These are phyloP conservation scores for Elongisporangium undulatum DNA, from an alignment of 352 stramenopile species.

Conservation along the genomic window DNA sequence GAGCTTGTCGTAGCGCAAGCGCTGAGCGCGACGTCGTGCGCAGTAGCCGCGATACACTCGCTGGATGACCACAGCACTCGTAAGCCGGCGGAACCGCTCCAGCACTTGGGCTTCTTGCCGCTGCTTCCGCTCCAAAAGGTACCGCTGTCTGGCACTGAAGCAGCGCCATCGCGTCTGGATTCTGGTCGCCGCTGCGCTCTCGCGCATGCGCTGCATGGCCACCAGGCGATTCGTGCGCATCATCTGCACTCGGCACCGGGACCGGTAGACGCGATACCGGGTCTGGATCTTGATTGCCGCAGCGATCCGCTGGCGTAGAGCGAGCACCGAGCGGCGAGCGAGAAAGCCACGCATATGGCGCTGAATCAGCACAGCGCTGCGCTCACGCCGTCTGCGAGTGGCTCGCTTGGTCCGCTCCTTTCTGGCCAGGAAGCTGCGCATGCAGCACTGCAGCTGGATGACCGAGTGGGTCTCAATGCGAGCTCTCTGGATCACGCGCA, in stretches of 20 bases:
- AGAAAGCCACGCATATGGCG: slow-evolving; percentile 43
- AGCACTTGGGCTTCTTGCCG: slow-evolving; percentile 28
- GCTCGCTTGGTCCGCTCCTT: slow-evolving; percentile 31
- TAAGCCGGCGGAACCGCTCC: slow-evolving; percentile 30
- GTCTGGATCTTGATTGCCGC: slow-evolving; percentile 60
- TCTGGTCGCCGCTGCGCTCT: slow-evolving; percentile 27
- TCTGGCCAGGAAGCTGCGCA: slow-evolving; percentile 45
- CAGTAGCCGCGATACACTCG: slow-evolving; percentile 54
- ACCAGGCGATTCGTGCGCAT: slow-evolving; percentile 33
- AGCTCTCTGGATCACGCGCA: slow-evolving; percentile 57
- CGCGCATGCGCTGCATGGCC: slow-evolving; percentile 13
- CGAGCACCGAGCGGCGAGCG: slow-evolving; percentile 22
- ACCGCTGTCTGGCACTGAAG: slow-evolving; percentile 19
- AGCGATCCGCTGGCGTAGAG: slow-evolving; percentile 18
- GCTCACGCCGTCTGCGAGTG: slow-evolving; percentile 6
- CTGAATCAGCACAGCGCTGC: slow-evolving; percentile 43
- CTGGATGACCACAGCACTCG: slow-evolving; percentile 57
- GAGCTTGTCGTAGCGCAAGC: slow-evolving; percentile 55
- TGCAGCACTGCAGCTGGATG: slow-evolving; percentile 46
- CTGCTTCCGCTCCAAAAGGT: slow-evolving; percentile 21
- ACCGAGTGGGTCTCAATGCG: slow-evolving; percentile 58
- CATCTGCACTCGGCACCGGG: slow-evolving; percentile 29
- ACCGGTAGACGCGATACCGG: slow-evolving; percentile 31
- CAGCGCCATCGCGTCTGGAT: slow-evolving; percentile 58
- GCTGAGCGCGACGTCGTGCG: slow-evolving; percentile 39